Evolutionary conservation across 2,329 filamentous ascomycete species (phyloP).

Genomic region (Epichloe uncinata): DNA sequence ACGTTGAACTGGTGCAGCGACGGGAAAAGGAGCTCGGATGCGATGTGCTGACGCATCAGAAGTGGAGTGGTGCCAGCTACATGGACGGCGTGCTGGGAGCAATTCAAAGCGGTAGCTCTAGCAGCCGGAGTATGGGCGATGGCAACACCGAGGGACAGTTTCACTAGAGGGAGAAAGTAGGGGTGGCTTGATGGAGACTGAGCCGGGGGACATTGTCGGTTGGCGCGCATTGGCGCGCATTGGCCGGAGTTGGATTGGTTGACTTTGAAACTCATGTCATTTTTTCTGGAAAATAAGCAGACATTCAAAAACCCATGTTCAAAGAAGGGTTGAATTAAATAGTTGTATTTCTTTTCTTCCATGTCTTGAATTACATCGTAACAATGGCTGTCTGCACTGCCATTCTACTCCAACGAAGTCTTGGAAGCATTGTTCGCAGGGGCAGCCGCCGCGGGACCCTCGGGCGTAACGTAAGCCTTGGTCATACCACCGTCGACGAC

Average conservation of each 20-base stretch:
- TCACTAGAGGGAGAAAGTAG: slow-evolving; percentile 12
- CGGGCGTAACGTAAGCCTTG: slow-evolving; percentile 69
- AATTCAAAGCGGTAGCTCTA: slow-evolving; percentile 82
- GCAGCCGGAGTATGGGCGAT: slow-evolving; percentile 86
- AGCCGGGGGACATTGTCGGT: background rate
- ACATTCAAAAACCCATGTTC: too few species aligned
- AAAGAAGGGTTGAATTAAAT: too few species aligned
- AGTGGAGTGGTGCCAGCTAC: slow-evolving; percentile 58
- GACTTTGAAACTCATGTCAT: background rate
- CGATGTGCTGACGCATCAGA: slow-evolving; percentile 91
- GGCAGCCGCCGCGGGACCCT: slow-evolving; percentile 40
- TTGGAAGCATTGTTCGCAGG: slow-evolving; percentile 49
- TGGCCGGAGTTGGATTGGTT: slow-evolving; percentile 1
- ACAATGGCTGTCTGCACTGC: too few species aligned
- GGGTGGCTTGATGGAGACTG: background rate
- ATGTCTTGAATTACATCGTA: too few species aligned
- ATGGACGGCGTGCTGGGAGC: slow-evolving; percentile 83
- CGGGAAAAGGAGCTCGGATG: slow-evolving; percentile 83
- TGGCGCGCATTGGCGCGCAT: slow-evolving; percentile 2
- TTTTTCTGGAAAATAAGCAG: background rate
- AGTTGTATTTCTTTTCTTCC: too few species aligned
- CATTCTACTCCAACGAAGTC: slow-evolving; percentile 25
- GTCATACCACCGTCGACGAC: slow-evolving; percentile 94
- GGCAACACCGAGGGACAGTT: slow-evolving; percentile 78
- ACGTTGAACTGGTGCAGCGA: slow-evolving; percentile 85